Conservation (phyloP, 1,284 basidiomycete species). For the Ustilago curta region DNA sequence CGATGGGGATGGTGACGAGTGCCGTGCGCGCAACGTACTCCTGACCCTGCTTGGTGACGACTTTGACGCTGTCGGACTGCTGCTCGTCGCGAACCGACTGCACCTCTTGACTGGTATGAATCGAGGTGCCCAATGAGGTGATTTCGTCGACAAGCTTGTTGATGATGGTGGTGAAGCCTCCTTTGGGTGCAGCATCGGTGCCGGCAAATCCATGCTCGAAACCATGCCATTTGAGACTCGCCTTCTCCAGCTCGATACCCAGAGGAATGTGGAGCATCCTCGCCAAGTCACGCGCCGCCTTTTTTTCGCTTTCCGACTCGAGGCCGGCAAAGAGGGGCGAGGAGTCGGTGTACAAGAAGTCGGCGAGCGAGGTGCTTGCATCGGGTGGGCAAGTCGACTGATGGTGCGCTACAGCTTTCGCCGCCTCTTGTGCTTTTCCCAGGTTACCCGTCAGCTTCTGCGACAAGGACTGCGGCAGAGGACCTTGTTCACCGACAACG, state of each 20-base stretch:
- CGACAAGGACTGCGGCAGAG: conserved; percentile 23
- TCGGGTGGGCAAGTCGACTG: conserved; percentile 51
- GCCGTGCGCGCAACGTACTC: conserved; percentile 54
- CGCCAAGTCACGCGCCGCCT: conserved; percentile 68
- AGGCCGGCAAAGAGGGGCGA: conserved; percentile 61
- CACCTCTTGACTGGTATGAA: conserved; percentile 67
- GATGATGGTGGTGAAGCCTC: conserved; percentile 70
- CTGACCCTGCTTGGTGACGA: conserved; percentile 44
- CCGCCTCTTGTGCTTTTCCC: conserved; percentile 44
- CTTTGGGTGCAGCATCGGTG: conserved; percentile 72
- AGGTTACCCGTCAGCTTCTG: conserved; percentile 49
- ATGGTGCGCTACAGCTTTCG: conserved; percentile 30
- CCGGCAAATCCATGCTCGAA: conserved; percentile 71
- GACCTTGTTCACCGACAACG: conserved; percentile 51
- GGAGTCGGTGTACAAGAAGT: conserved; percentile 66
- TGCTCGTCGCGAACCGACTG: conserved; percentile 27
- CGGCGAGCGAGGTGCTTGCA: conserved; percentile 63
- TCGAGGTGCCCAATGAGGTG: conserved; percentile 66
- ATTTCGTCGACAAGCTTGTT: conserved; percentile 70
- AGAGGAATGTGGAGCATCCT: conserved; percentile 72
- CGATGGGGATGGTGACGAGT: conserved; percentile 70
- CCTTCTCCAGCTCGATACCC: conserved; percentile 70
- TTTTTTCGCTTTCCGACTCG: conserved; percentile 76
- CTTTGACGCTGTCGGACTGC: conserved; percentile 36
- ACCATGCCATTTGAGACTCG: conserved; percentile 67